phyloP scores from a whole-genome alignment of 2,329 filamentous ascomycete genomes.

The Diaporthe sp. region DNA sequence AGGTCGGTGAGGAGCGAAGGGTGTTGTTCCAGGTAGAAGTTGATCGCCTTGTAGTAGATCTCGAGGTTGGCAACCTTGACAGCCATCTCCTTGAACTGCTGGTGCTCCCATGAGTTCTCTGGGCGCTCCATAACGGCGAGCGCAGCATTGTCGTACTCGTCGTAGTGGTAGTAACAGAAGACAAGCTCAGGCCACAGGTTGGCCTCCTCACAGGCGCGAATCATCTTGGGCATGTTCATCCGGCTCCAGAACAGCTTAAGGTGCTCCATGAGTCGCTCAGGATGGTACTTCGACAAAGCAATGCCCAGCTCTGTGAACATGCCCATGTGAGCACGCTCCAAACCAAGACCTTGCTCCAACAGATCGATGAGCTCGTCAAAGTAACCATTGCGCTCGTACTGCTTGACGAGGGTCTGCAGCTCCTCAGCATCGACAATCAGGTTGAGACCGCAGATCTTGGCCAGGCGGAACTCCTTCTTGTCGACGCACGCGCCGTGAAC shows the following conservation, averaged over 20 bases:
- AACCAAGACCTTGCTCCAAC: conserved; percentile 92
- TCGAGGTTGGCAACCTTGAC: conserved; percentile 98
- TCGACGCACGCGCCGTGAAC: conserved; percentile 95
- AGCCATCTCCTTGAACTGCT: conserved; percentile 99
- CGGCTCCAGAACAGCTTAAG: conserved; percentile 98
- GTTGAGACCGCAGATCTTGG: conserved; percentile 98
- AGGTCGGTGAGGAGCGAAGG: conserved; percentile 96
- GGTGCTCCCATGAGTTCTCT: conserved; percentile 98
- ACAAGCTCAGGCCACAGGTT: conserved; percentile 98
- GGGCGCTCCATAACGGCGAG: conserved; percentile 98
- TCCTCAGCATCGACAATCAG: conserved; percentile 98
- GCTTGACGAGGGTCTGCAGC: conserved; percentile 90
- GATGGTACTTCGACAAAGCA: conserved; percentile 93
- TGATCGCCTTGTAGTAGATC: conserved; percentile 97
- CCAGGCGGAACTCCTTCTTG: conserved; percentile 99
- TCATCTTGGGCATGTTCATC: conserved; percentile 98
- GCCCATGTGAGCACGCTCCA: conserved; percentile 94
- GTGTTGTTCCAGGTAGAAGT: conserved; percentile 98
- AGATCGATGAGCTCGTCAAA: conserved; percentile 97
- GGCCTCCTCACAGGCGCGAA: conserved; percentile 91
- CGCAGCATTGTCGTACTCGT: conserved; percentile 97
- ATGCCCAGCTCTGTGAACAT: conserved; percentile 97
- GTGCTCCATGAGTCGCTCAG: conserved; percentile 97
- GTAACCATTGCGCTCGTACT: conserved; percentile 97
- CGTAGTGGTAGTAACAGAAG: conserved; percentile 98